Conservation (phyloP, 2,329 filamentous ascomycete species). For the Diplodia seriata region DNA sequence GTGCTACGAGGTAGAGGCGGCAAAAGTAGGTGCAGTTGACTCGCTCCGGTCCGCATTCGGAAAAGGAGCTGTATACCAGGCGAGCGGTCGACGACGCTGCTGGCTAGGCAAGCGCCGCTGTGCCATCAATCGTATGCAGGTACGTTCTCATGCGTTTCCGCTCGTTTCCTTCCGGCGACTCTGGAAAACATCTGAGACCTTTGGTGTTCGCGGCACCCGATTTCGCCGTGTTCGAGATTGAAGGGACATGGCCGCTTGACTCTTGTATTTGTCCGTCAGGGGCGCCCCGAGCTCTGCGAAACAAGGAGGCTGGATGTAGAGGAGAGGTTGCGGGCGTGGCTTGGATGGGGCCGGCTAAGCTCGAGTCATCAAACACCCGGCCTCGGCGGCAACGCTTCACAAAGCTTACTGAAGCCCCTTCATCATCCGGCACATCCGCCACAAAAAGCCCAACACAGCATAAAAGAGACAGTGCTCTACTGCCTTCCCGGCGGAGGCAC, state of each 20-base stretch:
- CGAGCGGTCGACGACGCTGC: background rate
- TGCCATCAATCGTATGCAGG: background rate
- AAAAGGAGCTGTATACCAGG: background rate
- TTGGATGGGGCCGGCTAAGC: slow-evolving; percentile 18
- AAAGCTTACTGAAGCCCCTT: slow-evolving; percentile 28
- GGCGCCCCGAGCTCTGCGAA: slow-evolving; percentile 13
- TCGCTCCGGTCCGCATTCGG: slow-evolving; percentile 10
- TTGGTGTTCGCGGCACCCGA: background rate
- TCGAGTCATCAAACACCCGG: slow-evolving; percentile 26
- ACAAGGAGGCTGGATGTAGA: slow-evolving; percentile 3
- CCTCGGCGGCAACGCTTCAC: slow-evolving; percentile 29
- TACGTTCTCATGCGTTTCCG: background rate
- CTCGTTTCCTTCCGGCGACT: background rate
- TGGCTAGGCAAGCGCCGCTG: background rate
- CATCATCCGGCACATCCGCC: slow-evolving; percentile 13
- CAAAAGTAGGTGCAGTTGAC: background rate
- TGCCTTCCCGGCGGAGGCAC: background rate
- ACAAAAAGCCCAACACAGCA: background rate
- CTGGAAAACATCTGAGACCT: background rate
- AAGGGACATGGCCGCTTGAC: slow-evolving; percentile 12
- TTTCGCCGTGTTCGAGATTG: slow-evolving; percentile 18
- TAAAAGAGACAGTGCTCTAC: background rate
- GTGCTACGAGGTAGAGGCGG: background rate
- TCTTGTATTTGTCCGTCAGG: slow-evolving; percentile 12
- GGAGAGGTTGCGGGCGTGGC: background rate